phyloP scores from a whole-genome alignment of 148 eudicot genomes.

The Rheum nobile region DNA sequence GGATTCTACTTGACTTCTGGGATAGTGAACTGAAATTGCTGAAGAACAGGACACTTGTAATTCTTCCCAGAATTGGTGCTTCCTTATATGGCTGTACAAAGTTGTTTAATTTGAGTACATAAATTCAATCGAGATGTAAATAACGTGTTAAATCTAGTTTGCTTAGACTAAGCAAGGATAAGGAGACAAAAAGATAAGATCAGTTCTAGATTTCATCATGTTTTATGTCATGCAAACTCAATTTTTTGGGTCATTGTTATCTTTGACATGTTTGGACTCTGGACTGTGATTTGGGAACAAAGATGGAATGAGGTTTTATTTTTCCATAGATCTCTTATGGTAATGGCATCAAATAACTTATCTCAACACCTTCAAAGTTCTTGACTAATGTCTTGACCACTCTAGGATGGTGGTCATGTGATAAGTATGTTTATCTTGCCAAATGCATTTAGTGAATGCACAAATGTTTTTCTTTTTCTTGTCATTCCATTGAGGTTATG shows the following conservation, averaged over 20 bases:
- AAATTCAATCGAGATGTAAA: background rate
- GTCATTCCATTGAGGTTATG: background rate
- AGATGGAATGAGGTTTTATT: no score
- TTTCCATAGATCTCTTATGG: background rate
- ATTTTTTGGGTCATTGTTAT: no score
- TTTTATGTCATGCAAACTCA: background rate
- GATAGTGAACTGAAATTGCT: no score
- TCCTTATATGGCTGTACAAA: background rate
- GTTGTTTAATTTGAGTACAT: background rate
- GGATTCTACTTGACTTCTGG: background rate
- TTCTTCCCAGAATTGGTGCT: background rate
- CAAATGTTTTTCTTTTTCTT: background rate
- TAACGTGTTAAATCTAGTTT: background rate
- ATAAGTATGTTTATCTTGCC: background rate
- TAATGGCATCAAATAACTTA: background rate
- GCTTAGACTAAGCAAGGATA: background rate
- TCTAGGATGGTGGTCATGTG: background rate
- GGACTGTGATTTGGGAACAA: no score
- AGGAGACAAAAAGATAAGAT: background rate
- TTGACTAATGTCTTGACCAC: background rate
- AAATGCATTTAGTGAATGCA: background rate
- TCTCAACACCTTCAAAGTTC: background rate
- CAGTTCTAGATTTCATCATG: background rate
- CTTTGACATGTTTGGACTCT: no score
- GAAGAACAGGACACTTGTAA: no score